Base-by-base conservation (phyloP, 768 basidiomycete genomes). In the Fomitopsis serialis region DNA sequence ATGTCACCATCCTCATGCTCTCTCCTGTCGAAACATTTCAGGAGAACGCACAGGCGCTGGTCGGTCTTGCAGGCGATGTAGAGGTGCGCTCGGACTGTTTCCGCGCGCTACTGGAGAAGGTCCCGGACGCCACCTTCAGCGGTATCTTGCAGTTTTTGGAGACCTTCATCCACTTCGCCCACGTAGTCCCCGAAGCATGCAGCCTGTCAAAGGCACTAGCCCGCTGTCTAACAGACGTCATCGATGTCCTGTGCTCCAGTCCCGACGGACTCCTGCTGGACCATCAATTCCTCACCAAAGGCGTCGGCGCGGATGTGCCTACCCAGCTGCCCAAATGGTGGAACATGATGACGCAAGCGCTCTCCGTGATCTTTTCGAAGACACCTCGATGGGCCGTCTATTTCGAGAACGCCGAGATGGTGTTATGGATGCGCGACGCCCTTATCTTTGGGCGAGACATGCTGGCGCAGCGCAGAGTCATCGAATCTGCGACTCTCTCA, bases 401-500 rank as follows among this genome's bases (percentile, higher is more conserved):
- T 66, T 90, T 90, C 67, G 85, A 89, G 50, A 84, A 81, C 60
- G 79, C 84, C 24, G 84, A 85, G 52, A 97, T 99, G 95, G 78
- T 89, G 13, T 79, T 84, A 29, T 99, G 97, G 97, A 98, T 99
- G 97, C 82, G 95, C 52, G 97, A 98, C 65, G 97, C 95, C 2
- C 76, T 98, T 48, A 94, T 98, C 58, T 93, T 97, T 62, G 94
- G 87, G 9, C 73, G 88, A 59, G 89, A 95, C 61, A 78, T 97
- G 74, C 70, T 97, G 45, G 86, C 82, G 2, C 85, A 92, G 58
- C 82, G 92, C 70, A 74, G 83, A 42, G 80, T 86, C 11, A 82
- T 99, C 56, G 93, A 96, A 67, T 75, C 74, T 24, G 86, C 87
- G 10, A 77, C 80, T 3, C 69, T 78, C 45, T 66, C 72, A 11